Evolutionary conservation across 2,329 filamentous ascomycete genomes (phyloP).

Genomic region (Neonectria neomacrospora): DNA sequence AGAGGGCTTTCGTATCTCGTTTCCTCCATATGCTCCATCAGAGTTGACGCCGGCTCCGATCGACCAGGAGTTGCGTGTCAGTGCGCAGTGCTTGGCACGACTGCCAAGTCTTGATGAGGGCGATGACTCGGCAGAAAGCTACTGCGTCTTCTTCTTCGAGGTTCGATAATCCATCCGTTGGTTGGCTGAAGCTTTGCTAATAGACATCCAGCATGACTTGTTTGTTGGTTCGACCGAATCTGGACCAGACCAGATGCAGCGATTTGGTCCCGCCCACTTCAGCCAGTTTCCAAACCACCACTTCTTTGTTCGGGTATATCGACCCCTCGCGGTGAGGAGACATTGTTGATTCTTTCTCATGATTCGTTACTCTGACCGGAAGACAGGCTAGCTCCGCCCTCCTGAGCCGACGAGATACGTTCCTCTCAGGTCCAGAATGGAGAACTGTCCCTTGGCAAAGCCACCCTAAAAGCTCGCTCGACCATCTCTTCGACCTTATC

Average conservation of each 20-base stretch:
- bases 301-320: slow-evolving; percentile 66
- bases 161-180: slow-evolving; percentile 48
- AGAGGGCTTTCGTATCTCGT: slow-evolving; percentile 50
- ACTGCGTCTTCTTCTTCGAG: slow-evolving; percentile 66
- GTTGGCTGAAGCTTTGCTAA: slow-evolving; percentile 23
- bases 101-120: slow-evolving; percentile 49
- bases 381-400: slow-evolving; percentile 59
- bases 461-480: slow-evolving; percentile 62
- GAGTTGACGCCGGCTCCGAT: slow-evolving; percentile 51
- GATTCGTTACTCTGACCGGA: slow-evolving; percentile 30
- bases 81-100: slow-evolving; percentile 58
- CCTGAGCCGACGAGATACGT: slow-evolving; percentile 61
- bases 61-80: slow-evolving; percentile 54
- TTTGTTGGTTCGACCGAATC: slow-evolving; percentile 54
- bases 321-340: slow-evolving; percentile 61
- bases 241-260: slow-evolving; percentile 49
- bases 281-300: slow-evolving; percentile 66
- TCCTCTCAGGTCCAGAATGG: slow-evolving; percentile 65
- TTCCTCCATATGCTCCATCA: slow-evolving; percentile 53
- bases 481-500: slow-evolving; percentile 63
- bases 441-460: slow-evolving; percentile 61
- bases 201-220: slow-evolving; percentile 56
- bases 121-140: slow-evolving; percentile 50
- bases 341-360: background rate
- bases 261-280: slow-evolving; percentile 59